phyloP scores from a whole-genome alignment of 2,329 filamentous ascomycete genomes.

The Penicillium sp. region DNA sequence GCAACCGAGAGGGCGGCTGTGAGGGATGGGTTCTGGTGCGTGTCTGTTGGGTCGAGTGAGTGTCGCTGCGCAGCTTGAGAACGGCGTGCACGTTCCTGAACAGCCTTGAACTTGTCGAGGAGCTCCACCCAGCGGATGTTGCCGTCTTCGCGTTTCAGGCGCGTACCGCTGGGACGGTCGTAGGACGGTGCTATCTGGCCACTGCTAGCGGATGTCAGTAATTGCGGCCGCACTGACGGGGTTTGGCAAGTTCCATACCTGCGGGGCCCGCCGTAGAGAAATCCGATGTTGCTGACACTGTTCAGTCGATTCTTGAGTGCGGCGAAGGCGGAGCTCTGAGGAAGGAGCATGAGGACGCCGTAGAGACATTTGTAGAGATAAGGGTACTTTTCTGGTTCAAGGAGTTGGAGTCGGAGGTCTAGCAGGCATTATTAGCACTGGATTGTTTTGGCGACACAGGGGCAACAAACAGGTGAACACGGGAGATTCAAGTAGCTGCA shows the following conservation, averaged over 20 bases:
- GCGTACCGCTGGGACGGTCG: constrained; percentile 61
- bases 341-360: constrained; percentile 94
- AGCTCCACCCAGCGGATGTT: constrained; percentile 93
- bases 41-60: constrained; percentile 49
- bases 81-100: constrained; percentile 79
- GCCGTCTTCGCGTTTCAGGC: constrained; percentile 64
- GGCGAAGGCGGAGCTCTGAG: constrained; percentile 94
- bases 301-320: constrained; percentile 94
- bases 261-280: constrained; percentile 76
- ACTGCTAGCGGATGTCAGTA: constrained; percentile 13
- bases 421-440: neutral
- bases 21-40: constrained; percentile 37
- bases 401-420: constrained; percentile 89
- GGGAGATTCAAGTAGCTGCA: constrained; percentile 91
- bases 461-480: constrained; percentile 80
- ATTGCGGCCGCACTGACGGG: neutral
- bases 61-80: constrained; percentile 50
- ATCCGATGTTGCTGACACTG: constrained; percentile 94
- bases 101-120: constrained; percentile 86
- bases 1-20: constrained; percentile 31
- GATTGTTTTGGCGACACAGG: neutral
- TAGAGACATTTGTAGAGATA: constrained; percentile 98
- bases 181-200: constrained; percentile 47
- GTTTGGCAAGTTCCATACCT: constrained; percentile 54
- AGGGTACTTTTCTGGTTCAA: constrained; percentile 92